Evolutionary conservation across 139 green algal genomes (phyloP).

Genomic region (Coelastrella sp.): DNA sequence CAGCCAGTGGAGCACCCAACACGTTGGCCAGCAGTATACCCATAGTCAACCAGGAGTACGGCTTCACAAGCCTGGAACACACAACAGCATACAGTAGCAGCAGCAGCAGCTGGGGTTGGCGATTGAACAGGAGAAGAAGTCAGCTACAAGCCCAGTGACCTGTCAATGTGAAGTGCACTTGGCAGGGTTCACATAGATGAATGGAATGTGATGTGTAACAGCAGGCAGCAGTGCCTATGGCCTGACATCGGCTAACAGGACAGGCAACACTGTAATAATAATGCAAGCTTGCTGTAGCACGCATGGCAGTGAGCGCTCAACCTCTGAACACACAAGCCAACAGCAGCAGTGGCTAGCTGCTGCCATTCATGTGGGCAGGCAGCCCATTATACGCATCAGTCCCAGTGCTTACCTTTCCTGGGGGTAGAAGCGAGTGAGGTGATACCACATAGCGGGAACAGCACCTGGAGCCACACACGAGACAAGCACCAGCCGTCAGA

Average conservation of each 20-base stretch:
- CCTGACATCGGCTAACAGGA: too few species aligned
- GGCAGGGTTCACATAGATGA: background rate
- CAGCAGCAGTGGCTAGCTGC: too few species aligned
- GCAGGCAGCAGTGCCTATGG: too few species aligned
- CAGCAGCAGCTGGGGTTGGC: background rate
- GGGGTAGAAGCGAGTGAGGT: conserved; percentile 46
- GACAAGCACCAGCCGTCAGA: too few species aligned
- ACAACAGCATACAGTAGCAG: conserved; percentile 47
- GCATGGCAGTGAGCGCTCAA: too few species aligned
- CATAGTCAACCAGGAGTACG: conserved; percentile 19
- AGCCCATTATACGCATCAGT: background rate
- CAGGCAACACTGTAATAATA: too few species aligned
- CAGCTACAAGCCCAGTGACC: too few species aligned
- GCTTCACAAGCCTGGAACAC: conserved; percentile 39
- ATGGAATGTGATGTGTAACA: too few species aligned
- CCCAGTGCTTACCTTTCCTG: background rate
- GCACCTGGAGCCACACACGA: conserved; percentile 40
- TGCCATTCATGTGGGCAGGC: too few species aligned
- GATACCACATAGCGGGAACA: conserved; percentile 66
- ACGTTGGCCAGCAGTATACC: conserved; percentile 40
- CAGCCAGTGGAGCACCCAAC: conserved; percentile 28
- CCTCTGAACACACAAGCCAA: too few species aligned
- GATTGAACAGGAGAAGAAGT: background rate
- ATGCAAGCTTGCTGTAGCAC: too few species aligned
- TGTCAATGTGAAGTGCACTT: background rate